Evolutionary conservation across 2,329 filamentous ascomycete species (phyloP).

Genomic region (Aspergillus thermomutatus): DNA sequence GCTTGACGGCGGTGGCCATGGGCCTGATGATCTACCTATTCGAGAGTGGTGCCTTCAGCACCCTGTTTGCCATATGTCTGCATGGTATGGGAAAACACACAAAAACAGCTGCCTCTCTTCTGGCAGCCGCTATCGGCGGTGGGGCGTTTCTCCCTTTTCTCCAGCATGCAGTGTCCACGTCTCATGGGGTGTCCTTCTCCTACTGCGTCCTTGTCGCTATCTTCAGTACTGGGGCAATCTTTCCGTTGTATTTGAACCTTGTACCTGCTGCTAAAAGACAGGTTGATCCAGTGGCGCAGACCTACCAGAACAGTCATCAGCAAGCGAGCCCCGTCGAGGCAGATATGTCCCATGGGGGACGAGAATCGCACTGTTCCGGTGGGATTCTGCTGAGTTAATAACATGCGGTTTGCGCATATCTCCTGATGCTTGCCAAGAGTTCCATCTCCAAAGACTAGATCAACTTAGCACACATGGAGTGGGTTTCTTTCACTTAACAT

Average conservation of each 20-base stretch:
- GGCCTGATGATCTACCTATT: conserved; percentile 56
- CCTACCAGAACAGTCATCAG: no score
- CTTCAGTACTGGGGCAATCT: conserved; percentile 50
- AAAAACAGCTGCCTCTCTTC: conserved; percentile 52
- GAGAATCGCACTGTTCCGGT: no score
- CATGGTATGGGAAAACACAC: conserved; percentile 58
- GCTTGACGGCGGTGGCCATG: conserved; percentile 45
- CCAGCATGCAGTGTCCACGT: conserved; percentile 44
- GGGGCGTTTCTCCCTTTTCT: conserved; percentile 56
- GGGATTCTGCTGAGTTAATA: no score
- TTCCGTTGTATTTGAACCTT: conserved; percentile 53
- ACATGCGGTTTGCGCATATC: no score
- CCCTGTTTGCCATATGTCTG: conserved; percentile 57
- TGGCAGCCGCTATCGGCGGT: conserved; percentile 54
- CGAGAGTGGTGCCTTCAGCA: conserved; percentile 58
- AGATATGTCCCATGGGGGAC: no score
- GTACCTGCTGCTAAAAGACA: conserved; percentile 48
- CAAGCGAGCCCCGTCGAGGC: no score
- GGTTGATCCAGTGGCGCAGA: conserved; percentile 44
- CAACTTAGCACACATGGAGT: no score
- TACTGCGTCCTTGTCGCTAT: conserved; percentile 53
- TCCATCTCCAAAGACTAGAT: no score
- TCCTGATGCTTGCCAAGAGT: no score
- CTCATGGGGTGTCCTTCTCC: conserved; percentile 43
- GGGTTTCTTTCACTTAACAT: no score